These are phyloP conservation scores for Mycosphaerella arachidis DNA, from an alignment of 2,329 filamentous ascomycete species.

Conservation along the genomic window DNA sequence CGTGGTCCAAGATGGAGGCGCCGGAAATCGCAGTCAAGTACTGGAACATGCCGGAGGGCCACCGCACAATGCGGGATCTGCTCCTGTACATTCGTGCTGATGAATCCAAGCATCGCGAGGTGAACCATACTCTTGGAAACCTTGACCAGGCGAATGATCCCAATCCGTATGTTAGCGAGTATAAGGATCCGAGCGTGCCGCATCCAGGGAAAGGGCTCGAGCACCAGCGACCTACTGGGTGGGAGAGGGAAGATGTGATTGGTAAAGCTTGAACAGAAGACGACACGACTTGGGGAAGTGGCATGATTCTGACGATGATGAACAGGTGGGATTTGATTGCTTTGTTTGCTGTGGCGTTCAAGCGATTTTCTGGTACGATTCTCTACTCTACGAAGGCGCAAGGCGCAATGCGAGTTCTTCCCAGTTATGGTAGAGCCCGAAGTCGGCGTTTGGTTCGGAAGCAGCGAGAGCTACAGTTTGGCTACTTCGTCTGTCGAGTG, in stretches of 20 bases:
- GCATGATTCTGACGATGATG: neutral
- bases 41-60: slow-evolving; percentile 87
- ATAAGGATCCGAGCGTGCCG: slow-evolving; percentile 62
- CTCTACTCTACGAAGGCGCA: neutral
- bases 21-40: slow-evolving; percentile 88
- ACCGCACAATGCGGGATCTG: slow-evolving; percentile 78
- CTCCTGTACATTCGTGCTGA: slow-evolving; percentile 86
- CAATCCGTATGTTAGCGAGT: slow-evolving; percentile 84
- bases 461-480: too few species aligned
- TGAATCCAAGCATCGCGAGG: slow-evolving; percentile 75
- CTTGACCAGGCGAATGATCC: slow-evolving; percentile 80
- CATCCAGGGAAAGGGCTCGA: slow-evolving; percentile 67
- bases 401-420: neutral
- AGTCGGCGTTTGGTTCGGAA: too few species aligned
- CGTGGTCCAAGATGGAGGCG: slow-evolving; percentile 72
- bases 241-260: slow-evolving; percentile 77
- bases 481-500: too few species aligned
- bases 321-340: neutral
- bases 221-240: slow-evolving; percentile 66
- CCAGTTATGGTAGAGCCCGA: neutral
- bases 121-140: slow-evolving; percentile 92
- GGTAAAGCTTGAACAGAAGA: slow-evolving; percentile 24
- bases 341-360: slow-evolving; percentile 10
- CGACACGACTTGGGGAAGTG: neutral
- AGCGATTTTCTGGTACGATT: slow-evolving; percentile 7